A percentile compares a stretch with the other conserved stretches of the same genome.
Evolutionary conservation across 2,329 filamentous ascomycete species (phyloP).

Genomic region (Aspergillus felis): DNA sequence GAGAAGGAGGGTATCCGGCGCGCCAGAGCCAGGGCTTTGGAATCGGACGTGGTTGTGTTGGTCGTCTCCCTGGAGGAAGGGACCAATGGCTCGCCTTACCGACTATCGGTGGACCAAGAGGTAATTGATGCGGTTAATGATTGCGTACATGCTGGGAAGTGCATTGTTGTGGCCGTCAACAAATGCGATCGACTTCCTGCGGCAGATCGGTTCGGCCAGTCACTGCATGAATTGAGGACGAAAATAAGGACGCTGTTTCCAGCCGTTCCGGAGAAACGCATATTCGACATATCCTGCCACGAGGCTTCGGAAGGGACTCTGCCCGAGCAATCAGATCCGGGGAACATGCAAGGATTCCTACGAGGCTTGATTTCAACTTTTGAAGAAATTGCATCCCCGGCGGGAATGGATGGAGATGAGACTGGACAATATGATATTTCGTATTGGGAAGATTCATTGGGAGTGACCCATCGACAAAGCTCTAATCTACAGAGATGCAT

Average conservation of each 20-base stretch:
- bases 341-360: conserved; percentile 67
- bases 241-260: conserved; percentile 40
- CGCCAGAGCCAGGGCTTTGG: conserved; percentile 72
- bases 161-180: conserved; percentile 58
- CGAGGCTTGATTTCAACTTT: conserved; percentile 66
- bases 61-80: conserved; percentile 67
- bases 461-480: conserved; percentile 85
- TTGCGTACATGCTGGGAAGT: conserved; percentile 48
- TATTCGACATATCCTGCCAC: conserved; percentile 70
- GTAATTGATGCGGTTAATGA: conserved; percentile 52
- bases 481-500: conserved; percentile 73
- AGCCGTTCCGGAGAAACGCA: conserved; percentile 41
- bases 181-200: conserved; percentile 52
- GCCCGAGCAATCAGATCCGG: conserved; percentile 47
- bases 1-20: conserved; percentile 88
- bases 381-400: conserved; percentile 40
- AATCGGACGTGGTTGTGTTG: conserved; percentile 81
- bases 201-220: conserved; percentile 7
- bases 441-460: conserved; percentile 77
- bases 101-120: conserved; percentile 50
- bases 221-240: conserved; percentile 30
- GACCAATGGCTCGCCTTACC: conserved; percentile 21
- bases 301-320: conserved; percentile 42
- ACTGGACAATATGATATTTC: conserved; percentile 52
- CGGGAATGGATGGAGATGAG: conserved; percentile 29